Conservation (phyloP, 208 protist genomes). For the Leishmania braziliensis region DNA sequence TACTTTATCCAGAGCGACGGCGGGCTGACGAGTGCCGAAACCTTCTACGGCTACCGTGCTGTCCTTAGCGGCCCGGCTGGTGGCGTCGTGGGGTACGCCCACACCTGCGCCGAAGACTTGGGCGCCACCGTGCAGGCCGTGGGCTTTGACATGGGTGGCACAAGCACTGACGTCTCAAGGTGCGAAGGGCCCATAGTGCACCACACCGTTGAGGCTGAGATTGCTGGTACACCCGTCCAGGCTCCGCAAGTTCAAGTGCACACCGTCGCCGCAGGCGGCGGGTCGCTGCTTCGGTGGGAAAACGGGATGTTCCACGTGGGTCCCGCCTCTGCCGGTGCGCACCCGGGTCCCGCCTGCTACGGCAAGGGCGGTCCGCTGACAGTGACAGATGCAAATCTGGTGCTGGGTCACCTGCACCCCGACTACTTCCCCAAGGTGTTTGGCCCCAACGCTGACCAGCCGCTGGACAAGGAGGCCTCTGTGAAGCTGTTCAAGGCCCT, state of each 20-base stretch:
- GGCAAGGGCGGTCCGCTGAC: slow-evolving; percentile 92
- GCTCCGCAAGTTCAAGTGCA: slow-evolving; percentile 95
- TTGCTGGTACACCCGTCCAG: slow-evolving; percentile 88
- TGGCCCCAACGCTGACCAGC: slow-evolving; percentile 74
- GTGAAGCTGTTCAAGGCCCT: slow-evolving; percentile 67
- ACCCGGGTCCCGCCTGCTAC: slow-evolving; percentile 95
- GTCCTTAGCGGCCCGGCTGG: slow-evolving; percentile 95
- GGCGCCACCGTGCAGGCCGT: slow-evolving; percentile 55
- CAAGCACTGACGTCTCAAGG: slow-evolving; percentile 94
- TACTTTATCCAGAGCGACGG: slow-evolving; percentile 94
- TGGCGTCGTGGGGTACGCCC: slow-evolving; percentile 93
- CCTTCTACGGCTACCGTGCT: slow-evolving; percentile 91
- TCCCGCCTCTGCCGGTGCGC: slow-evolving; percentile 89
- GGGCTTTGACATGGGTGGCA: slow-evolving; percentile 96
- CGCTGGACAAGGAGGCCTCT: slow-evolving; percentile 61
- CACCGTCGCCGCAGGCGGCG: slow-evolving; percentile 97
- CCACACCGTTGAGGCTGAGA: slow-evolving; percentile 90
- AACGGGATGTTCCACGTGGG: slow-evolving; percentile 92
- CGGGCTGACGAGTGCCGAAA: slow-evolving; percentile 87
- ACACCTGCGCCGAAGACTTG: slow-evolving; percentile 68
- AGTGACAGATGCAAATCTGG: slow-evolving; percentile 95
- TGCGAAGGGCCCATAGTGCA: slow-evolving; percentile 77
- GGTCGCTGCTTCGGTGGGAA: slow-evolving; percentile 91
- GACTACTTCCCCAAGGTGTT: slow-evolving; percentile 96
- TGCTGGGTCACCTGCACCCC: slow-evolving; percentile 91